phyloP scores from a whole-genome alignment of 192 early-diverging fungal genomes.

The Chytriomyces sp. region DNA sequence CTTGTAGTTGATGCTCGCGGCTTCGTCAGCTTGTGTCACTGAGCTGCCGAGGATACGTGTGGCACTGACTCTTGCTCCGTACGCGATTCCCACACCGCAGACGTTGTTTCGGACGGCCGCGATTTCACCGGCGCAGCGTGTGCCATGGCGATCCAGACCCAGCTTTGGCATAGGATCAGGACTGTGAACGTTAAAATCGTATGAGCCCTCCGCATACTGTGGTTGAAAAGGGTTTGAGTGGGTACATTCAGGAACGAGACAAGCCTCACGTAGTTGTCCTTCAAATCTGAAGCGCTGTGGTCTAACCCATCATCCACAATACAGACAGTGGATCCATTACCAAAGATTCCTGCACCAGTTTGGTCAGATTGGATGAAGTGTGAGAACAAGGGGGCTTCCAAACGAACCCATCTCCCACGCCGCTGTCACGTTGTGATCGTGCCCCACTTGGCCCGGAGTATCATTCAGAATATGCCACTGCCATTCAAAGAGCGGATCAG shows the following conservation, averaged over 20 bases:
- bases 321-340: constrained; percentile 80
- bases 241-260: constrained; percentile 31
- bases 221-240: not conserved
- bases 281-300: constrained; percentile 77
- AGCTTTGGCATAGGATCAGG: constrained; percentile 73
- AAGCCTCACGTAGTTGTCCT: constrained; percentile 74
- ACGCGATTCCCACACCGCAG: constrained; percentile 93
- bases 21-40: constrained; percentile 90
- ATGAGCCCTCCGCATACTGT: constrained; percentile 81
- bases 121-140: constrained; percentile 95
- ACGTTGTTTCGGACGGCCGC: constrained; percentile 84
- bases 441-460: constrained; percentile 45
- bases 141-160: constrained; percentile 86
- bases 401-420: constrained; percentile 79
- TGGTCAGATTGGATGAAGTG: not conserved
- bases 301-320: constrained; percentile 97
- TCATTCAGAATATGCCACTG: constrained; percentile 54
- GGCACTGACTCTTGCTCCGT: constrained; percentile 76
- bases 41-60: constrained; percentile 85
- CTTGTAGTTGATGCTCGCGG: constrained; percentile 83
- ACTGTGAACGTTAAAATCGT: constrained; percentile 89
- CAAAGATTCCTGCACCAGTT: constrained; percentile 71
- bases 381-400: not conserved
- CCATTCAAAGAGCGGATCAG: constrained; percentile 15
- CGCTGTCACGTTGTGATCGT: constrained; percentile 91